Evolutionary conservation across 2,329 filamentous ascomycete species (phyloP).

Genomic region (Phoma sp.): DNA sequence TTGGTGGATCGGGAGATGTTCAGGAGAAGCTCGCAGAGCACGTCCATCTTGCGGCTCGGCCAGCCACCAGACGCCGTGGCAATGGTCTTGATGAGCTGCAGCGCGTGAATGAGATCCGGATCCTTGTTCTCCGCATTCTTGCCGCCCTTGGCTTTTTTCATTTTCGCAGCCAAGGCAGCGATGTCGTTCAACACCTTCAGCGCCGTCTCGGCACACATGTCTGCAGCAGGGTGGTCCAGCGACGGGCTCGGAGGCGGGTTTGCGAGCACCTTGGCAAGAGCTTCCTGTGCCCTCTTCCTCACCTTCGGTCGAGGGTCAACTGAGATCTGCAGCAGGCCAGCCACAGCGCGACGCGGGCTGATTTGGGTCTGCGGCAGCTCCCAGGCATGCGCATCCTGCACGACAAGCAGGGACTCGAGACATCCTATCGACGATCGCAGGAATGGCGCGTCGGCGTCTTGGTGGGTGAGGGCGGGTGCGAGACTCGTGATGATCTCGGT

Average conservation of each 20-base stretch:
- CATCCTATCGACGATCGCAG: slow-evolving; percentile 89
- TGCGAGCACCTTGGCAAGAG: slow-evolving; percentile 80
- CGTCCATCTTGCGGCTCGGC: slow-evolving; percentile 95
- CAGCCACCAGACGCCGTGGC: slow-evolving; percentile 88
- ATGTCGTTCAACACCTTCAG: slow-evolving; percentile 81
- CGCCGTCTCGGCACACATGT: slow-evolving; percentile 94
- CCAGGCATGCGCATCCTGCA: slow-evolving; percentile 89
- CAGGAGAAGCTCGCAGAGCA: slow-evolving; percentile 86
- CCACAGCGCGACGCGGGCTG: slow-evolving; percentile 85
- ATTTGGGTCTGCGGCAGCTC: slow-evolving; percentile 82
- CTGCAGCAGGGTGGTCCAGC: slow-evolving; percentile 90
- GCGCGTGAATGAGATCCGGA: slow-evolving; percentile 85
- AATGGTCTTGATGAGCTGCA: slow-evolving; percentile 91
- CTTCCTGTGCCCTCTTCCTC: slow-evolving; percentile 90
- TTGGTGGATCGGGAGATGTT: slow-evolving; percentile 89
- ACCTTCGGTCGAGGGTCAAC: slow-evolving; percentile 92
- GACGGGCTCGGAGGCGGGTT: slow-evolving; percentile 89
- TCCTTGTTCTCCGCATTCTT: slow-evolving; percentile 70
- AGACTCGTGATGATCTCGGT: slow-evolving; percentile 88
- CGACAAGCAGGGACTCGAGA: slow-evolving; percentile 87
- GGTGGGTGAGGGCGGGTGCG: slow-evolving; percentile 80
- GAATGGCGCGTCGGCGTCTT: slow-evolving; percentile 85
- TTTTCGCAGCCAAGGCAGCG: slow-evolving; percentile 74
- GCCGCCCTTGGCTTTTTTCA: slow-evolving; percentile 65
- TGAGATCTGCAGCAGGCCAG: slow-evolving; percentile 82